A percentile compares a stretch with the other conserved stretches of the same genome.
phyloP scores from a whole-genome alignment of 306 rosid species.

The Prunus dulcis region DNA sequence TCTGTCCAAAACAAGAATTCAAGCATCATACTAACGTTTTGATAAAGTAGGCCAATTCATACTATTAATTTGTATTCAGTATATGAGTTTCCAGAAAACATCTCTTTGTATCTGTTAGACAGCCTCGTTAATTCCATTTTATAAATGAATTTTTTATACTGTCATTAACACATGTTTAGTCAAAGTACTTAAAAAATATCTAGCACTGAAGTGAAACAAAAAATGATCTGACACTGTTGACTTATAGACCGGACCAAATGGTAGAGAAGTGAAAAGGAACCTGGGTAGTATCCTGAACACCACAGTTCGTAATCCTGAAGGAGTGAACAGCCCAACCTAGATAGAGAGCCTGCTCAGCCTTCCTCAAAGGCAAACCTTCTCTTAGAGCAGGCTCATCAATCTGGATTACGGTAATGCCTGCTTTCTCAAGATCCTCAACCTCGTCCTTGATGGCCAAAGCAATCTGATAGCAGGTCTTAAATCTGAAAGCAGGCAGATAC shows the following conservation, averaged over 20 bases:
- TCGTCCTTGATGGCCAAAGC: slow-evolving; percentile 90
- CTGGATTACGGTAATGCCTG: slow-evolving; percentile 72
- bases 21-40: not conserved
- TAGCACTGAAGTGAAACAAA: not conserved
- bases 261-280: slow-evolving; percentile 31
- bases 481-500: slow-evolving; percentile 36
- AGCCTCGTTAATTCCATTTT: not conserved
- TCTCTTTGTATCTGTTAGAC: not conserved
- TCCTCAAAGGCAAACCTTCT: slow-evolving; percentile 83
- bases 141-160: not conserved
- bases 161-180: not conserved
- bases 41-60: not conserved
- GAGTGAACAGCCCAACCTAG: slow-evolving; percentile 87
- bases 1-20: slow-evolving; percentile 36
- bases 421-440: slow-evolving; percentile 87
- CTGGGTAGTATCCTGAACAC: slow-evolving; percentile 74
- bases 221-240: not conserved
- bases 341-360: slow-evolving; percentile 68
- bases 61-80: not conserved
- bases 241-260: not conserved
- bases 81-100: not conserved
- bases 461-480: slow-evolving; percentile 81
- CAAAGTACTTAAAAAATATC: not conserved
- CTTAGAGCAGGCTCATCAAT: slow-evolving; percentile 89
- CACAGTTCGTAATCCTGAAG: slow-evolving; percentile 76